These are phyloP conservation scores for Phytophthora multivora DNA, from an alignment of 352 stramenopile genomes.

Conservation along the genomic window DNA sequence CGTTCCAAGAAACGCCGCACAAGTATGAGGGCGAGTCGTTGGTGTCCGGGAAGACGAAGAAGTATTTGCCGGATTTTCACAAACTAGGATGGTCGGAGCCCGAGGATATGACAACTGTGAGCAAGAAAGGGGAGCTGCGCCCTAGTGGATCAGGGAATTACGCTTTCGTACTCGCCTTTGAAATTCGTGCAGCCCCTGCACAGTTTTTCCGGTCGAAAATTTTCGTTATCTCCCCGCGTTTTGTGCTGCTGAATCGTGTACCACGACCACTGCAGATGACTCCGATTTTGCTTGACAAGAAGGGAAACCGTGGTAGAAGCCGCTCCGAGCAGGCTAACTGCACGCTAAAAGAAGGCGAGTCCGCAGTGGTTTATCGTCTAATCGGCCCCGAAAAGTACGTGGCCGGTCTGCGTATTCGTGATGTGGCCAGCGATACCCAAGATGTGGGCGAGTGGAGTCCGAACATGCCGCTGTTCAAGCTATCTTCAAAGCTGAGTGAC, in stretches of 20 bases:
- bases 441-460: conserved; percentile 67
- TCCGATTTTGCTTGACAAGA: conserved; percentile 83
- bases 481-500: conserved; percentile 44
- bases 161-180: conserved; percentile 81
- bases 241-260: conserved; percentile 73
- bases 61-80: conserved; percentile 77
- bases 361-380: conserved; percentile 71
- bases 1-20: conserved; percentile 70
- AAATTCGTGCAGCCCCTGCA: conserved; percentile 73
- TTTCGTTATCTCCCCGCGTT: conserved; percentile 76
- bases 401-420: conserved; percentile 65
- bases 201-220: conserved; percentile 89
- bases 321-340: conserved; percentile 41
- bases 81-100: conserved; percentile 73
- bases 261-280: conserved; percentile 69
- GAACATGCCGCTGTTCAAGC: conserved; percentile 50
- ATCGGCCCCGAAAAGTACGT: conserved; percentile 75
- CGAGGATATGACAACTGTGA: conserved; percentile 74
- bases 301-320: conserved; percentile 47
- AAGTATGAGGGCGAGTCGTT: conserved; percentile 63
- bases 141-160: conserved; percentile 49
- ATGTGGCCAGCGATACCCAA: conserved; percentile 53
- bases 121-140: conserved; percentile 73
- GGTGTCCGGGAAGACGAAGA: conserved; percentile 55
- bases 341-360: conserved; percentile 56